phyloP scores from a whole-genome alignment of 768 basidiomycete genomes.

The Lactarius hatsudake region DNA sequence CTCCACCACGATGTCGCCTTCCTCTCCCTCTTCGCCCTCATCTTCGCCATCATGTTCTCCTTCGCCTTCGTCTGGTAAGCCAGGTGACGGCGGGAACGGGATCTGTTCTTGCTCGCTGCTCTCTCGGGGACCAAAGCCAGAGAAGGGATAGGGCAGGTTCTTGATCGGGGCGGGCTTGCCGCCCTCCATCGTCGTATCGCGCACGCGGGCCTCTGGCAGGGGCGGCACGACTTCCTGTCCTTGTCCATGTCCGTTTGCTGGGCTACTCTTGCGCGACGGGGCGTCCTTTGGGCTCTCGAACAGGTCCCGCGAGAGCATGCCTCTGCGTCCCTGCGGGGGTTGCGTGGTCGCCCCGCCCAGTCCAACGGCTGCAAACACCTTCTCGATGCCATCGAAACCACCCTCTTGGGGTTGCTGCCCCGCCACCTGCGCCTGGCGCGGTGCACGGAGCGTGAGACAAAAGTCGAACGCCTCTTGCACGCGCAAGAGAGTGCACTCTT shows the following conservation, averaged over 20 bases:
- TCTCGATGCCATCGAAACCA: constrained; percentile 55
- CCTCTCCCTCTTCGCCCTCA: constrained; percentile 30
- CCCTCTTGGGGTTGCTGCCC: constrained; percentile 27
- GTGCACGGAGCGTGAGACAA: constrained; percentile 52
- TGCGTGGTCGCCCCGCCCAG: constrained; percentile 43
- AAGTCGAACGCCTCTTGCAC: constrained; percentile 82
- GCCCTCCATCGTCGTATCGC: constrained; percentile 33
- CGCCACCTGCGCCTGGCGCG: constrained; percentile 35
- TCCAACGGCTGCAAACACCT: constrained; percentile 56
- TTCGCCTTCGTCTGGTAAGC: constrained; percentile 38
- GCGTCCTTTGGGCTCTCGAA: constrained; percentile 52
- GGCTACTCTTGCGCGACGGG: constrained; percentile 28
- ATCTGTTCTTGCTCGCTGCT: constrained; percentile 57
- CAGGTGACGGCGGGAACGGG: constrained; percentile 71
- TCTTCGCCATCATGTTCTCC: constrained; percentile 31
- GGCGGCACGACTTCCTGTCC: constrained; percentile 20
- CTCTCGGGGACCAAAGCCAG: constrained; percentile 52
- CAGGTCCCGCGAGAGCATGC: constrained; percentile 59
- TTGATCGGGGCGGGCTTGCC: constrained; percentile 51
- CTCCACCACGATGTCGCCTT: constrained; percentile 35
- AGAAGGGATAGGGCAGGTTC: constrained; percentile 70
- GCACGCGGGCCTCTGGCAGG: constrained; percentile 41
- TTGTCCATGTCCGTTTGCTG: constrained; percentile 27
- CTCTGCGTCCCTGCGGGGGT: constrained; percentile 49
- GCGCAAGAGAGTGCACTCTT: constrained; percentile 62